Conservation (phyloP, 352 stramenopile species). For the Globisporangium radiosum region DNA sequence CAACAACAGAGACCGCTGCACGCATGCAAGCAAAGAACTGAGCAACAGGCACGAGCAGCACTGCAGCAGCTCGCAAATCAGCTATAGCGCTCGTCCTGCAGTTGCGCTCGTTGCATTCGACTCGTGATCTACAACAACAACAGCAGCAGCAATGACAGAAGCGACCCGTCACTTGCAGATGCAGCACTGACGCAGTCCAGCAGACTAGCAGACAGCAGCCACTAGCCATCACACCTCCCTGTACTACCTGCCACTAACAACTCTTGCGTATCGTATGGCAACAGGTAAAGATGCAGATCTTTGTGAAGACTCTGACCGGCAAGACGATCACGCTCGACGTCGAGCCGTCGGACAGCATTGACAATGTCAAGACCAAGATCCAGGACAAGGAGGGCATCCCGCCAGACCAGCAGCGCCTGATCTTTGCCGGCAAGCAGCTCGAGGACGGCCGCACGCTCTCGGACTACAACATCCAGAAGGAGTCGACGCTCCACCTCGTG, state of each 20-base stretch:
- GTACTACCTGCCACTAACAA: too few relatives aligned
- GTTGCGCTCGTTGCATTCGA: background rate
- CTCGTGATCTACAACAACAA: too few relatives aligned
- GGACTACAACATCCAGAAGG: conserved; percentile 96
- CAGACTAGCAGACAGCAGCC: too few relatives aligned
- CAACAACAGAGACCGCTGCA: too few relatives aligned
- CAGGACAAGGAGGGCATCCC: conserved; percentile 93
- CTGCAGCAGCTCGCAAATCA: too few relatives aligned
- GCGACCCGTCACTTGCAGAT: too few relatives aligned
- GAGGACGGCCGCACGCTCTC: conserved; percentile 92
- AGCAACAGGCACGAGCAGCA: too few relatives aligned
- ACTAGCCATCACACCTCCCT: conserved; percentile 11
- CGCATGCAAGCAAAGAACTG: too few relatives aligned
- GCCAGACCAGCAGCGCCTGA: conserved; percentile 92
- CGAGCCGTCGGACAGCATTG: conserved; percentile 90
- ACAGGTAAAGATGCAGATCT: conserved; percentile 82
- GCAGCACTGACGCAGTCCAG: too few relatives aligned
- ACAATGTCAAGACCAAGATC: conserved; percentile 96
- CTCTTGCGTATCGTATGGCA: too few relatives aligned
- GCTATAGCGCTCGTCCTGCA: background rate
- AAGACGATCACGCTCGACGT: conserved; percentile 92
- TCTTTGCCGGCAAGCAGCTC: conserved; percentile 99
- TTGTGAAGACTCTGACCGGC: conserved; percentile 91
- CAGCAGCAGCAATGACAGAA: too few relatives aligned
- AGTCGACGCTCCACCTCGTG: conserved; percentile 97